Percentiles rank a stretch among this genome's conserved stretches.
phyloP scores from a whole-genome alignment of 495 filamentous ascomycete genomes.

The Cercophora newfieldiana region DNA sequence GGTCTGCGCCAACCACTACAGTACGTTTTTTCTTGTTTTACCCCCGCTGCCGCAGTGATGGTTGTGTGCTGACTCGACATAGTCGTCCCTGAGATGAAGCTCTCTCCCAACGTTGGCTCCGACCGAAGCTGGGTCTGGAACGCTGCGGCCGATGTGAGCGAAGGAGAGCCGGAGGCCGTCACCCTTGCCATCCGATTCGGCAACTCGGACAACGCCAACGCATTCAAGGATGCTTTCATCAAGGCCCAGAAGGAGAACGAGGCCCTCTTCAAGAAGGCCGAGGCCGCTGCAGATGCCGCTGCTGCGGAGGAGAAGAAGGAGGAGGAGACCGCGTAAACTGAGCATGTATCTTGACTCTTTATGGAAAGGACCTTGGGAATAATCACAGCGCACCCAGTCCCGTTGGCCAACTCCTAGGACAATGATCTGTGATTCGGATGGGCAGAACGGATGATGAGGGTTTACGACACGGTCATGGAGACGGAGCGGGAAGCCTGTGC shows the following conservation, averaged over 20 bases:
- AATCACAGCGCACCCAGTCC: constrained; percentile 9
- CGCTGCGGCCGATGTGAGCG: constrained; percentile 93
- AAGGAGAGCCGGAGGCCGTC: constrained; percentile 94
- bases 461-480: neutral
- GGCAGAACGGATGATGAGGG: constrained; percentile 12
- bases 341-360: constrained; percentile 1
- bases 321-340: constrained; percentile 19
- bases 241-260: constrained; percentile 98
- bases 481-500: neutral
- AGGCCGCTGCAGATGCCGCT: constrained; percentile 26
- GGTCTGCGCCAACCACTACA: constrained; percentile 99
- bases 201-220: constrained; percentile 97
- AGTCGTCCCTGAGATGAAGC: constrained; percentile 99
- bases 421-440: neutral
- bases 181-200: constrained; percentile 97
- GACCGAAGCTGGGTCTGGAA: constrained; percentile 99
- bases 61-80: constrained; percentile 4
- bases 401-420: neutral
- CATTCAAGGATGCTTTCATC: constrained; percentile 97
- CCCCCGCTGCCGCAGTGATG: neutral
- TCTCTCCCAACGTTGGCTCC: constrained; percentile 93
- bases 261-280: constrained; percentile 67
- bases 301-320: constrained; percentile 25
- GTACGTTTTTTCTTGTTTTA: constrained; percentile 54
- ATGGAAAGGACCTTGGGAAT: constrained; percentile 25